phyloP scores from a whole-genome alignment of 1,284 basidiomycete species.

The Bjerkandera adusta region DNA sequence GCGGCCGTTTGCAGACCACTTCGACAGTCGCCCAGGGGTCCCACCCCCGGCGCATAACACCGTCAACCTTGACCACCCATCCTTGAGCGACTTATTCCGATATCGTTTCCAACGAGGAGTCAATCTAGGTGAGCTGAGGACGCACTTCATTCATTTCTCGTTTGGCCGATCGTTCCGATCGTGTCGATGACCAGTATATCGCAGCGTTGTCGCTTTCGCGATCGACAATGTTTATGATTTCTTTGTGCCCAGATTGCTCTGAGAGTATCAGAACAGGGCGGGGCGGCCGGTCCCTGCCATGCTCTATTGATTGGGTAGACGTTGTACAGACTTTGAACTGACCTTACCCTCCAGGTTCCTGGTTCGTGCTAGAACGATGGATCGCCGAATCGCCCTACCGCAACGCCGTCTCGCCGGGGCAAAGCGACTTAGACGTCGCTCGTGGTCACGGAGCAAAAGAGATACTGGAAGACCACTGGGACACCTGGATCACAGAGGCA shows the following conservation, averaged over 20 bases:
- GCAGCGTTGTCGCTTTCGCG: too few species aligned
- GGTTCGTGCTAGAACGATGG: constrained; percentile 81
- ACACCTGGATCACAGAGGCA: constrained; percentile 67
- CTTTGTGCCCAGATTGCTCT: too few species aligned
- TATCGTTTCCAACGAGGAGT: constrained; percentile 81
- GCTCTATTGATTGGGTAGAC: too few species aligned
- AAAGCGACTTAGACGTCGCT: constrained; percentile 79
- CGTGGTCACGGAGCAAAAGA: constrained; percentile 56
- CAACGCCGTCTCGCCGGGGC: constrained; percentile 49
- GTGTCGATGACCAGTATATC: too few species aligned
- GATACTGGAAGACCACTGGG: constrained; percentile 79
- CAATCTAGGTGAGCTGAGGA: constrained; percentile 80
- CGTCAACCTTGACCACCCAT: neutral
- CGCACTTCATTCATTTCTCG: too few species aligned
- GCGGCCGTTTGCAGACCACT: constrained; percentile 3
- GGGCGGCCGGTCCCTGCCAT: too few species aligned
- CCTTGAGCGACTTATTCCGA: constrained; percentile 43
- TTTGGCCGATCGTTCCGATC: too few species aligned
- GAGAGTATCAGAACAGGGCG: too few species aligned
- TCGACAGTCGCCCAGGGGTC: neutral
- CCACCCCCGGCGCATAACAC: neutral
- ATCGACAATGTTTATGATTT: too few species aligned
- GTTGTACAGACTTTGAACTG: too few species aligned
- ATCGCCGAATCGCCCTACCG: constrained; percentile 59
- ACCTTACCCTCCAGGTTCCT: constrained; percentile 56